Conservation (phyloP, 2,329 filamentous ascomycete species). For the Verticillium tricorpus region DNA sequence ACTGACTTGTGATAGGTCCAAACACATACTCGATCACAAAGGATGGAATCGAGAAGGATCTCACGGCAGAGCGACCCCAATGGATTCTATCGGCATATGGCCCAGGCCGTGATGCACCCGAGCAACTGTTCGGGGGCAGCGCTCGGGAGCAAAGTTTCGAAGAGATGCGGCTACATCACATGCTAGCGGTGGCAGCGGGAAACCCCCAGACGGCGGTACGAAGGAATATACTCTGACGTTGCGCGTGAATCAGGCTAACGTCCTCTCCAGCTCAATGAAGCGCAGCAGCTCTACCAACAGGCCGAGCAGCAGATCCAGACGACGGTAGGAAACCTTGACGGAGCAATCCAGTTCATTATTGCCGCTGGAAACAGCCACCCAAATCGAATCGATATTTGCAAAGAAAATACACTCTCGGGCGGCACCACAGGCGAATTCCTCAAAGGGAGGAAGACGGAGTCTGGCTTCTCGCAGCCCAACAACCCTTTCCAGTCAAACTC, state of each 20-base stretch:
- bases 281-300: conserved; percentile 56
- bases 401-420: conserved; percentile 36
- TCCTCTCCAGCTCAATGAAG: conserved; percentile 48
- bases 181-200: conserved; percentile 53
- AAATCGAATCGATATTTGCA: conserved; percentile 65
- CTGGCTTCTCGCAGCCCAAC: conserved; percentile 26
- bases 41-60: conserved; percentile 59
- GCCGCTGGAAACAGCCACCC: conserved; percentile 66
- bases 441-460: conserved; percentile 25
- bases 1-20: conserved; percentile 3
- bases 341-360: conserved; percentile 66
- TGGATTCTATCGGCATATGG: conserved; percentile 89
- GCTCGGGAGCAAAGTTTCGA: conserved; percentile 82
- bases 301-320: conserved; percentile 68
- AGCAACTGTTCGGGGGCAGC: conserved; percentile 77
- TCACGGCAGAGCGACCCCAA: conserved; percentile 66
- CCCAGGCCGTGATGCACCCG: conserved; percentile 70
- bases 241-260: conserved; percentile 9
- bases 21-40: conserved; percentile 49
- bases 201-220: conserved; percentile 51
- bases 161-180: conserved; percentile 76
- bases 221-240: background rate
- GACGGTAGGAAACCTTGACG: conserved; percentile 64
- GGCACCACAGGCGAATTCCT: conserved; percentile 40
- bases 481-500: conserved; percentile 15